Conservation (phyloP, 768 basidiomycete genomes). For the Psilocybe azurescens region DNA sequence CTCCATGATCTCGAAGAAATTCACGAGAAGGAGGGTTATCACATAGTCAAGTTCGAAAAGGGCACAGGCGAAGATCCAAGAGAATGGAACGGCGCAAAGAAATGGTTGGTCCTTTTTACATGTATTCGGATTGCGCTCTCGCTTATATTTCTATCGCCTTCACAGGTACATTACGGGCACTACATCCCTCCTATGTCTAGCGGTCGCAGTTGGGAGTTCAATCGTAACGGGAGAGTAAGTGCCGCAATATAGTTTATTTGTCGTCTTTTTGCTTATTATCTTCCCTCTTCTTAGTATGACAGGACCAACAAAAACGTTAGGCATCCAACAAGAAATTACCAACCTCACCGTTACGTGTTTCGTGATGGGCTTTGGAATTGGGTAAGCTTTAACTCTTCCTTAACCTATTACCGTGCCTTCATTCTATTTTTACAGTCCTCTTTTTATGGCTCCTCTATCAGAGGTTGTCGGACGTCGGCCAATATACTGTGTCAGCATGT, state of each 20-base stretch:
- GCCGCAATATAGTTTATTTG: background rate
- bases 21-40: conserved; percentile 25
- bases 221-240: conserved; percentile 48
- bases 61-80: conserved; percentile 39
- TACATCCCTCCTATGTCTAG: conserved; percentile 40
- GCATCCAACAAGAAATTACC: conserved; percentile 40
- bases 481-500: conserved; percentile 42
- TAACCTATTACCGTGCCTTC: conserved; percentile 15
- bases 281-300: conserved; percentile 29
- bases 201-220: conserved; percentile 43
- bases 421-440: conserved; percentile 36
- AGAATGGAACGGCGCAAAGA: conserved; percentile 36
- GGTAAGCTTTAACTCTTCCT: conserved; percentile 25
- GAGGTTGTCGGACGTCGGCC: conserved; percentile 43
- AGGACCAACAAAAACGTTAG: conserved; percentile 36
- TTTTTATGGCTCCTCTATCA: conserved; percentile 44
- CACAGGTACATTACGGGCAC: conserved; percentile 40
- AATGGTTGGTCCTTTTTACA: conserved; percentile 36
- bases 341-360: conserved; percentile 49
- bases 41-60: conserved; percentile 29
- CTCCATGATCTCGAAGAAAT: conserved; percentile 22
- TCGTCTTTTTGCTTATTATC: background rate
- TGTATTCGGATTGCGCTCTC: background rate
- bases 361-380: conserved; percentile 47
- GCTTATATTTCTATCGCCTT: background rate